These are phyloP conservation scores for Luzula sylvatica DNA, from an alignment of 176 grass and related monocot genomes.

Conservation along the genomic window DNA sequence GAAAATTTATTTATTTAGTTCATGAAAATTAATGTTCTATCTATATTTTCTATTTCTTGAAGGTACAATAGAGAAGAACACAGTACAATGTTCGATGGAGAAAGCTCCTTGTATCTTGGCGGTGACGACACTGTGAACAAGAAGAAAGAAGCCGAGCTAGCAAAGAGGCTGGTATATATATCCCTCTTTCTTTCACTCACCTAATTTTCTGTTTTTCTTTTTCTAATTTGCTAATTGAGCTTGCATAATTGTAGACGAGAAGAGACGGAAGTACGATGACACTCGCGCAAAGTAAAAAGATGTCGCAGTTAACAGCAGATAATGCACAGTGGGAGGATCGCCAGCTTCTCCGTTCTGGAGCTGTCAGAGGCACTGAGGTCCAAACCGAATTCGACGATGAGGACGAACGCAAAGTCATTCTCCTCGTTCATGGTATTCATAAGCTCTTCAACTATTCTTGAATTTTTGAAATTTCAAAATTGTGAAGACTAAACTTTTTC, in stretches of 20 bases:
- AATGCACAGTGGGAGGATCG: constrained; percentile 99
- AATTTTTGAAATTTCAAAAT: too few relatives aligned
- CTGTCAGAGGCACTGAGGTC: constrained; percentile 94
- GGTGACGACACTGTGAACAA: constrained; percentile 66
- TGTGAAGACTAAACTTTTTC: too few relatives aligned
- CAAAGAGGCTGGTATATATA: constrained; percentile 69
- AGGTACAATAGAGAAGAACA: constrained; percentile 99
- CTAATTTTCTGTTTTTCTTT: constrained; percentile 8
- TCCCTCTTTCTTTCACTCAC: constrained; percentile 16
- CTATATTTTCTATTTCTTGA: constrained; percentile 20
- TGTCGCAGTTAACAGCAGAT: constrained; percentile 95
- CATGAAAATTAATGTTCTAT: neutral
- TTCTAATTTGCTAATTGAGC: constrained; percentile 5
- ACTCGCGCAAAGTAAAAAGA: constrained; percentile 87
- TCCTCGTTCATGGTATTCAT: constrained; percentile 92
- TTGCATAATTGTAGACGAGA: constrained; percentile 45
- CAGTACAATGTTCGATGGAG: constrained; percentile 74
- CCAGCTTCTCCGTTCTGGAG: constrained; percentile 87
- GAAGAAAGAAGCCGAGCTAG: constrained; percentile 71
- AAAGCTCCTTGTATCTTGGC: constrained; percentile 60
- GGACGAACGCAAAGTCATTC: constrained; percentile 97
- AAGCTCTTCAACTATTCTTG: too few relatives aligned
- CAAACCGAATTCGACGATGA: constrained; percentile 98
- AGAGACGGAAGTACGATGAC: constrained; percentile 91
- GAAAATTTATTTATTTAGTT: neutral